Evolutionary conservation across 1,284 basidiomycete genomes (phyloP), one percentile per base, ranked within the genome.

Genomic region (Tremellales sp.): DNA sequence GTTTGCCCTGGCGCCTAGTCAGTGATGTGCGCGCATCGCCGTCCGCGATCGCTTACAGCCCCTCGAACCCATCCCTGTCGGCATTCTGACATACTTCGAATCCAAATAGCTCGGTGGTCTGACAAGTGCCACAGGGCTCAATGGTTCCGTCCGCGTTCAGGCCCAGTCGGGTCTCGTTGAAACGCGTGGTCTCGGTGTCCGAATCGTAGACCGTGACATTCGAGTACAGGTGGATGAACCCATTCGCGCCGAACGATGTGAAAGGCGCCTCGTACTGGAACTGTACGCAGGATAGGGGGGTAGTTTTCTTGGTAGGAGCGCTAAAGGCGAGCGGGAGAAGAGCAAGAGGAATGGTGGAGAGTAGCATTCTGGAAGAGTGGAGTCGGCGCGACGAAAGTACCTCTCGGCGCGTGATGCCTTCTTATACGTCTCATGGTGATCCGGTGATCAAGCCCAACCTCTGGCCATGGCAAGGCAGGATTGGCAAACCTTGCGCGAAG

Each of bases 1-100:
- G 34, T 57, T 57, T n/a, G n/a, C n/a, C n/a, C n/a, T n/a, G 14
- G 19, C 24, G 5, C 51, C 53, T 12, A 21, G 36, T 10, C 13
- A 12, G 21, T 29, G 8, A 40, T 22, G 42, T 34, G n/a, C 21
- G 26, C 22, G 43, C 10, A n/a, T 14, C 4, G 29, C 26, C 6
- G 16, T n/a, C 24, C 6, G 16, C 3, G 27, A 27, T 12, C n/a
- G 31, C 55, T 45, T 41, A 57, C 55, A 51, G 25, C 4, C 55
- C 55, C 13, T 49, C 28, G 24, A 45, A 51, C 12, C 45, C 55
- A 8, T 49, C 19, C 22, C 46, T 29, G 16, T 50, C 25, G 5
- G 40, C 25, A n/a, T 32, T 44, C 27, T 57, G 47, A 39, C 56
- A 57, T 1, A 57, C 50, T 18, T 57, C 56, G 26, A 57, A 57